These are phyloP conservation scores for Microbotryum violaceum DNA, from an alignment of 1,284 basidiomycete genomes.

Conservation along the genomic window DNA sequence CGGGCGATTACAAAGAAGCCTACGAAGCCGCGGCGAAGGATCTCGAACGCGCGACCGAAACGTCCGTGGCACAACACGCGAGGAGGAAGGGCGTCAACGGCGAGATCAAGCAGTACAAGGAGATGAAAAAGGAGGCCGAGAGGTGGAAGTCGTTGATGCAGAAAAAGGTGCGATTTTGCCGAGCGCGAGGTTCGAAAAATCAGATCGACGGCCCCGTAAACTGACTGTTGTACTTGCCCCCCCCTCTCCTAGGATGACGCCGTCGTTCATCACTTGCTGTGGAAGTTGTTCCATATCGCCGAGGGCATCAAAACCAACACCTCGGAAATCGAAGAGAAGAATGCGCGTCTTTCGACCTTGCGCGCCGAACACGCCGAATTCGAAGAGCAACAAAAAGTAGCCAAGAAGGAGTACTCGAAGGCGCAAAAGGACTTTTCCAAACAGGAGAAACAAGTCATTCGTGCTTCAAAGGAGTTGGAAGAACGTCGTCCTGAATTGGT, in stretches of 20 bases:
- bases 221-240: no score
- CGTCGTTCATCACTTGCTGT: constrained; percentile 72
- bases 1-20: constrained; percentile 75
- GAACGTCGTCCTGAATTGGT: constrained; percentile 73
- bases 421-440: constrained; percentile 64
- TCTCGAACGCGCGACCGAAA: constrained; percentile 84
- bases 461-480: constrained; percentile 73
- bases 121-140: constrained; percentile 90
- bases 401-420: constrained; percentile 70
- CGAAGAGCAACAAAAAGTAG: constrained; percentile 64
- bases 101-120: constrained; percentile 95
- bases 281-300: constrained; percentile 86
- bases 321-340: constrained; percentile 61
- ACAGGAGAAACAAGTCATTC: constrained; percentile 68
- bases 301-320: constrained; percentile 65
- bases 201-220: no score
- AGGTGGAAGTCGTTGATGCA: constrained; percentile 71
- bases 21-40: constrained; percentile 83
- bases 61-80: constrained; percentile 85
- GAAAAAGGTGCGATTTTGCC: constrained; percentile 42
- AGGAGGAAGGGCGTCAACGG: constrained; percentile 86
- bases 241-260: constrained; percentile 57
- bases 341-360: constrained; percentile 58
- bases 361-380: constrained; percentile 54
- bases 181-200: not conserved